Evolutionary conservation across 768 basidiomycete species (phyloP), one percentile per base, ranked within the genome.

Genomic region (Tulasnella sp.): DNA sequence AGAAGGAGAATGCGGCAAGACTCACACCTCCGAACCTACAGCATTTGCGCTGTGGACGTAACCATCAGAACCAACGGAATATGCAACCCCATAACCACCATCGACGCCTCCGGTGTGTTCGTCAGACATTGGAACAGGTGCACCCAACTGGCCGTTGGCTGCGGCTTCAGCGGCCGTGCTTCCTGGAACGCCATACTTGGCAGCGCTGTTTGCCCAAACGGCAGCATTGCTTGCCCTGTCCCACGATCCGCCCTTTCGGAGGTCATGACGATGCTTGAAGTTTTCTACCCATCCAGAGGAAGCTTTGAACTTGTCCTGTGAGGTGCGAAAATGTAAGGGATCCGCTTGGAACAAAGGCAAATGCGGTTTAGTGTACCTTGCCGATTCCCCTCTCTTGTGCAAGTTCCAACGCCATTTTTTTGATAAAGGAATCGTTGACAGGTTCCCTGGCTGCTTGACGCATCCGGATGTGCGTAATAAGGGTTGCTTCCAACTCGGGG

Each of bases 211-310:
- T 6, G 77, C 77, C 60, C 54, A 58, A 58, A 28, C 50, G 60
- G 48, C 40, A 37, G 28, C 54, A 40, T 58, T 69, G 42, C 48
- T 69, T 12, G 73, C 44, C 34, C 72, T 74, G 20, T 80, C 77
- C 80, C 80, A 80, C 48, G 40, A 64, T 16, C 74, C 75, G 34
- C 94, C 94, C 34, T 90, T 90, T 64, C 91, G 89, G 81, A 97
- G 94, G 80, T 91, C 91, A 82, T 93, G 90, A 46, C 96, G 92
- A 83, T 90, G 89, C 87, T 96, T 96, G 88, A 96, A 97, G 85
- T 95, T 95, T 85, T 96, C 95, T 78, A 97, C 89, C 96, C 96
- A 97, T 5, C 95, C 94, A 14, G 93, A 91, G 84, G 93, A 94
- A n/a, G 94, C 95, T 86, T 96, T 96, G 90, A 97, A 97, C 85